Evolutionary conservation across 495 filamentous ascomycete genomes (phyloP), one percentile per base, ranked within the genome.

Genomic region (Aspergillus bertholletiae): DNA sequence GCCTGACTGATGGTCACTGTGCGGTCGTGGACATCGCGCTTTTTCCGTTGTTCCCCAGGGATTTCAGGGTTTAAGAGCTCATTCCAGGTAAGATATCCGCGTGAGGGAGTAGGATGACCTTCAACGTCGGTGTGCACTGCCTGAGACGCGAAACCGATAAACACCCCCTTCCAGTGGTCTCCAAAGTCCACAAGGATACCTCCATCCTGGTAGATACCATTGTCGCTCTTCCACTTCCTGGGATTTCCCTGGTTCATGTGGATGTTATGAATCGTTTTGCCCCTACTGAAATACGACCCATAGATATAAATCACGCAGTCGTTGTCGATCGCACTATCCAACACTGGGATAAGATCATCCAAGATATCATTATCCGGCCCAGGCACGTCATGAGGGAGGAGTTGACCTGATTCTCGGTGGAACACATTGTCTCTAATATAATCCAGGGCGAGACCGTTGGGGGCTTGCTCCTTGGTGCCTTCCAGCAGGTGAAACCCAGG

Each of bases 161-260:
- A 46, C 0, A 46, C 22, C 5, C 44, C 44, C 3, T 21, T 26
- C 44, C 44, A 46, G 18, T 46, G 44, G 34, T 65, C 62, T 1
- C 49, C 27, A 28, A 59, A 69, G 28, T 62, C 37, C 9, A 73
- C 30, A 11, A 73, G 22, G 44, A 73, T 52, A 40, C 55, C 66
- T 18, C 70, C 70, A 55, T 73, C 70, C 53, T 71, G 66, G 28
- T 47, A 66, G 2, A 60, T 52, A 15, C 70, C 66, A 53, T 71
- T 66, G 49, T 73, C 68, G 2, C 34, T 13, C 2, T 32, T 9
- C 23, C 48, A 73, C n/a, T 35, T 27, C 7, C 44, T 18, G 30
- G 56, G 21, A 45, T 59, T 71, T 49, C 70, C 70, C 51, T 73
- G 70, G 54, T 73, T 71, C 70, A 70, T 68, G 53, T 73, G 70